A percentile compares a stretch with the other conserved stretches of the same genome.
Evolutionary conservation across 208 protist genomes (phyloP).

Genomic region (Crithidia brevicula): DNA sequence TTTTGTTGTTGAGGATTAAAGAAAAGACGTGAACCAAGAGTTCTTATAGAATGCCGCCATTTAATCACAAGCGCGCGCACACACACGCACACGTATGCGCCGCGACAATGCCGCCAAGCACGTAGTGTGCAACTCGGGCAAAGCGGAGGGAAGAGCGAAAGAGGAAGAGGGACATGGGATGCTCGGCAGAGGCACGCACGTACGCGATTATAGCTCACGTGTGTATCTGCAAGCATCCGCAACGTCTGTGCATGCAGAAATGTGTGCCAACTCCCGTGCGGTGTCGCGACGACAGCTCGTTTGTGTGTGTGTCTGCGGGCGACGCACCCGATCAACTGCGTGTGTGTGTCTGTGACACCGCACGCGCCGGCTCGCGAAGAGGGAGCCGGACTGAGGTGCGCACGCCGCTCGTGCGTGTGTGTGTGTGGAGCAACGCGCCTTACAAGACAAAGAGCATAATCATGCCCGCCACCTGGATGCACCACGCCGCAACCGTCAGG

Average conservation of each 20-base stretch:
- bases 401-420: not conserved
- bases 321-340: slow-evolving; percentile 1
- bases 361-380: not conserved
- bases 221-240: no score
- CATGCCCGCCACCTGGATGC: slow-evolving; percentile 43
- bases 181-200: no score
- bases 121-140: no score
- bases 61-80: not conserved
- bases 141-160: no score
- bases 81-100: not conserved
- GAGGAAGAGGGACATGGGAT: not conserved
- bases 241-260: no score
- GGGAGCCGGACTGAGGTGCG: not conserved
- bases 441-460: slow-evolving; percentile 29
- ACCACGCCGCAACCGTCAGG: slow-evolving; percentile 50
- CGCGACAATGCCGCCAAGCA: no score
- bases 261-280: no score
- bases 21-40: slow-evolving; percentile 13
- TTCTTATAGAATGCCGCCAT: not conserved
- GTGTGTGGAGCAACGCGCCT: slow-evolving; percentile 5
- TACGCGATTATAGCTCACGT: no score
- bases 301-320: slow-evolving; percentile 4
- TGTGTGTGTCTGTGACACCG: not conserved
- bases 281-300: no score
- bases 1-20: not conserved